Percentiles rank a stretch among this genome's conserved stretches.
These are phyloP conservation scores for Penicillium odoratum DNA, from an alignment of 495 filamentous ascomycete genomes.

Conservation along the genomic window DNA sequence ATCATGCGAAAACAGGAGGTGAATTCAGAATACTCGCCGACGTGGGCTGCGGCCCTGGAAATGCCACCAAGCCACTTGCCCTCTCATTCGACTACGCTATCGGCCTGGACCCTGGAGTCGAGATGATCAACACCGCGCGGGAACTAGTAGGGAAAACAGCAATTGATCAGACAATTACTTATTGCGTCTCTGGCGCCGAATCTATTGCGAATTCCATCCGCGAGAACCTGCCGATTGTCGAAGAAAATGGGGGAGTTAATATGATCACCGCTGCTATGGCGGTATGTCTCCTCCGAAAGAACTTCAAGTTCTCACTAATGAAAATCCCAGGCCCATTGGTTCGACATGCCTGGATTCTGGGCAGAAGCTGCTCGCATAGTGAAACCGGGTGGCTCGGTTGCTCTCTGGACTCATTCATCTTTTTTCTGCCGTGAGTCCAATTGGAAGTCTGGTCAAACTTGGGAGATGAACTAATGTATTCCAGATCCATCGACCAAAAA, in stretches of 20 bases:
- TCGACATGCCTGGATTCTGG: slow-evolving; percentile 56
- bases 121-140: slow-evolving; percentile 51
- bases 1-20: slow-evolving; percentile 37
- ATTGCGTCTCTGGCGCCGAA: slow-evolving; percentile 42
- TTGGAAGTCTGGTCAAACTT: neutral
- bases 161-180: slow-evolving; percentile 31
- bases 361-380: slow-evolving; percentile 43
- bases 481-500: slow-evolving; percentile 27
- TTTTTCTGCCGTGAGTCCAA: slow-evolving; percentile 27
- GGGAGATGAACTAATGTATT: neutral
- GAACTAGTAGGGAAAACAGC: slow-evolving; percentile 15
- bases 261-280: slow-evolving; percentile 50
- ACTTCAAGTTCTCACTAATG: neutral
- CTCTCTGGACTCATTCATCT: slow-evolving; percentile 42
- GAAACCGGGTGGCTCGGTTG: slow-evolving; percentile 53
- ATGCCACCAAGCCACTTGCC: slow-evolving; percentile 38
- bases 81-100: slow-evolving; percentile 39
- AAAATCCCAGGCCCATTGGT: slow-evolving; percentile 52
- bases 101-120: slow-evolving; percentile 49
- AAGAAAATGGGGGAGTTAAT: slow-evolving; percentile 39
- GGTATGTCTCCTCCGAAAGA: slow-evolving; percentile 20
- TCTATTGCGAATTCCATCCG: slow-evolving; percentile 21
- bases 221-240: neutral
- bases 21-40: slow-evolving; percentile 49
- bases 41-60: slow-evolving; percentile 55